Evolutionary conservation across 1,284 basidiomycete genomes (phyloP), one percentile per base, ranked within the genome.

Genomic region (Pulveroboletus sp.): DNA sequence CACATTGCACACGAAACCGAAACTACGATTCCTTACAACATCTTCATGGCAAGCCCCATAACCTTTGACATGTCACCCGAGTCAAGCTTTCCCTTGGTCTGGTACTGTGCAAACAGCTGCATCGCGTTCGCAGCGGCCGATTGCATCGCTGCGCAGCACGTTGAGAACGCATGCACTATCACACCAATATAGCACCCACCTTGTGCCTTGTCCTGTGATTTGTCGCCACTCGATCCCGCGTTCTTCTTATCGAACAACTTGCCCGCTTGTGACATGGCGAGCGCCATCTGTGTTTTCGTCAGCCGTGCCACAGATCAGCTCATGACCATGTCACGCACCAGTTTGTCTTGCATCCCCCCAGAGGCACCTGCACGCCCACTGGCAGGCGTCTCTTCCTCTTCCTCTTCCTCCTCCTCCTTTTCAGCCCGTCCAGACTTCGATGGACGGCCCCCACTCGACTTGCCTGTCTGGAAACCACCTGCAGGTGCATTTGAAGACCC

Each of bases 171-270:
- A n/a, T 12, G 15, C 35, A 25, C n/a, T 12, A 2, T 25, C 39
- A 6, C 2, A 15, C 39, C 15, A 42, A 38, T 8, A 43, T 33
- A n/a, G n/a, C 11, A 57, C 52, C 8, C 42, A 69, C 70, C 70
- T 62, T 74, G 62, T 10, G 64, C 54, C 59, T 74, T 74, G 53
- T 57, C 68, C 28, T 60, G 43, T 1, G 51, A 12, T 22, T 61
- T 44, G 42, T 44, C 46, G 31, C 58, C 51, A 11, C 59, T 47
- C 29, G 66, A 52, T 9, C 65, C 67, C 20, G 49, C 62, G 24
- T 65, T 69, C 62, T 72, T 74, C 66, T 72, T 74, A 28, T 72
- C 70, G 20, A 72, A 72, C 33, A 72, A 18, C 43, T 72, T 74
- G 3, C 72, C 71, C 1, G 70, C 70, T 0, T 72, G 72, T 6